Conservation (phyloP, 2,329 filamentous ascomycete genomes). For the Neurospora sp. region DNA sequence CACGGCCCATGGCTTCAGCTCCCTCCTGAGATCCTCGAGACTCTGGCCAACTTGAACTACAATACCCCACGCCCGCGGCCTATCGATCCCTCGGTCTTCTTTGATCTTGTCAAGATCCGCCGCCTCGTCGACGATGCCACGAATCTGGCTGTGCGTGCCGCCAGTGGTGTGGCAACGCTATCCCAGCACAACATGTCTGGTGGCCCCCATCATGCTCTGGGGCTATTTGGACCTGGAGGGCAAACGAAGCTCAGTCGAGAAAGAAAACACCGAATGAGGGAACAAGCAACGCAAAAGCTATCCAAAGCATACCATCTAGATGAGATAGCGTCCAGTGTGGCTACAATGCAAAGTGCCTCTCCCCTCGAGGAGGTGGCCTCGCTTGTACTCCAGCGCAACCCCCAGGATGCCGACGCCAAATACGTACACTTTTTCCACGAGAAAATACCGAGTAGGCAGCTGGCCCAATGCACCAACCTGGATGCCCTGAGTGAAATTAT, state of each 20-base stretch:
- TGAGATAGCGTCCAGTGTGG: slow-evolving; percentile 74
- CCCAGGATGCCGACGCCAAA: slow-evolving; percentile 62
- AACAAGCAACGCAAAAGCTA: slow-evolving; percentile 70
- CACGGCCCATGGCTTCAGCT: slow-evolving; percentile 78
- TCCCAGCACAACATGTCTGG: slow-evolving; percentile 48
- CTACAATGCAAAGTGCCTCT: slow-evolving; percentile 72
- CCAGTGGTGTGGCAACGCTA: slow-evolving; percentile 60
- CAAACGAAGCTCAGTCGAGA: slow-evolving; percentile 61
- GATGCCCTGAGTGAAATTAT: slow-evolving; percentile 60
- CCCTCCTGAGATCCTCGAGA: slow-evolving; percentile 68
- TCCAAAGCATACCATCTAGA: slow-evolving; percentile 70
- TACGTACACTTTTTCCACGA: slow-evolving; percentile 93
- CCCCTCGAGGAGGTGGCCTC: slow-evolving; percentile 68
- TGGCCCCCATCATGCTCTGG: slow-evolving; percentile 29
- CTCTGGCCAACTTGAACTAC: slow-evolving; percentile 70
- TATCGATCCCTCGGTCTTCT: slow-evolving; percentile 72
- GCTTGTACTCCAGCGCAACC: slow-evolving; percentile 60
- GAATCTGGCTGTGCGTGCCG: slow-evolving; percentile 66
- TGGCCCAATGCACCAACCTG: slow-evolving; percentile 63
- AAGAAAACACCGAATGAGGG: slow-evolving; percentile 68
- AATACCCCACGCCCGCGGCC: slow-evolving; percentile 65
- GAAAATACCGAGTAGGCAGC: slow-evolving; percentile 68
- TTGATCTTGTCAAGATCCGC: slow-evolving; percentile 75
- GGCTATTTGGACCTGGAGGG: slow-evolving; percentile 44
- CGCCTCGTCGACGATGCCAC: slow-evolving; percentile 72